Base-by-base conservation (phyloP, 331 rosid genomes). In the Acacia pycnantha region DNA sequence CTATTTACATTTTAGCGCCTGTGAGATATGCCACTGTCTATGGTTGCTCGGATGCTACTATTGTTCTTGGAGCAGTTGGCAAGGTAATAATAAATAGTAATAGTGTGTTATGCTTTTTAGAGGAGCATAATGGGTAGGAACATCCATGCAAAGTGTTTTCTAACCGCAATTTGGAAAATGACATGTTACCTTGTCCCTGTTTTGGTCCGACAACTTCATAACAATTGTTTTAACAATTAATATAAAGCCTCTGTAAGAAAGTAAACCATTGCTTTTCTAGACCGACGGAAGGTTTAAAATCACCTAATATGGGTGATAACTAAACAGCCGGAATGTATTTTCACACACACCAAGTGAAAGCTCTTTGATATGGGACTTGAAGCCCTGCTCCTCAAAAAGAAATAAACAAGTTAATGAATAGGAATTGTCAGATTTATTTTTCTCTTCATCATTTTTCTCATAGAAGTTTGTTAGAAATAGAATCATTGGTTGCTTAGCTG, bases 31-130 rank as follows among this genome's bases (percentile, higher is more conserved):
- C 95, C 81, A 94, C 97, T 37, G 84, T 96, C 73, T 91, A 94
- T 88, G 99, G 99, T 79, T 92, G 98, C 88, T 96, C 99, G 47
- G 99, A 96, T 91, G 87, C 97, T 54, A 96, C 99, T 41, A 86
- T 96, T 66, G 94, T 96, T 82, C 83, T 96, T 73, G 99, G 99
- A 82, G 97, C 99, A 76, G 98, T 96, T 85, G 99, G 99, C 83
- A 96, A 94, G 98, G 99, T 96, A 90, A 90, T 68, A 37, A 27
- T 24, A 43, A 22, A 31, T 64, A 77, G 46, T 75, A 68, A 27
- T 66, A 47, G 29, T 37, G 44, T 82, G 72, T 79, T 65, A 31
- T 59, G 64, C 64, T 80, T 83, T 50, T 31, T 27, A 44, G 82
- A 31, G 74, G 65, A 66, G 47, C 70, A 18, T 80, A 43, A 69